Conservation (phyloP, 805 yeast species). For the Starmerella sirachaensis region DNA sequence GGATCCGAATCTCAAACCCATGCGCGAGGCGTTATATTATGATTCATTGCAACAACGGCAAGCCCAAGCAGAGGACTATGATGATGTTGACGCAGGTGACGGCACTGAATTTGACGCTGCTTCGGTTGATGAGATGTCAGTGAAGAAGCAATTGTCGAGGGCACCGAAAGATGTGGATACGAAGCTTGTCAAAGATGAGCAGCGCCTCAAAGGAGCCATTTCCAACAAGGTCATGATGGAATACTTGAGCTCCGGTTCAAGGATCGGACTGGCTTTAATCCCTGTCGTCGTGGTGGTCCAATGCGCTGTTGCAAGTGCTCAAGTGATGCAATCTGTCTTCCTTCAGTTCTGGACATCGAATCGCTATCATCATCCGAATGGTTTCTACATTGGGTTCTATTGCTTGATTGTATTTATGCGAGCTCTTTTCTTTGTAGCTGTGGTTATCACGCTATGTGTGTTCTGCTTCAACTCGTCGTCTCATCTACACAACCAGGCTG, state of each 20-base stretch:
- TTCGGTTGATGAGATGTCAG: neutral
- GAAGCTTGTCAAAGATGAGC: conserved; percentile 25
- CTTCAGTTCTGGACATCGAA: conserved; percentile 66
- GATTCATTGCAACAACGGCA: conserved; percentile 13
- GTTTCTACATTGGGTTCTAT: conserved; percentile 58
- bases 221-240: conserved; percentile 38
- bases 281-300: conserved; percentile 12
- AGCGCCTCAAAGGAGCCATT: conserved; percentile 24
- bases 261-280: conserved; percentile 25
- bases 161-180: conserved; percentile 17
- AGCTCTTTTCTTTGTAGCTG: conserved; percentile 30
- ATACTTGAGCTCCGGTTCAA: conserved; percentile 38
- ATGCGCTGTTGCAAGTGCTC: conserved; percentile 42
- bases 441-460: conserved; percentile 22
- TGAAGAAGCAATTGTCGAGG: conserved; percentile 11
- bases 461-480: conserved; percentile 47
- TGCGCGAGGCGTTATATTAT: conserved; percentile 16
- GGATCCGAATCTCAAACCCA: conserved; percentile 17
- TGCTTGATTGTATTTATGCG: conserved; percentile 45
- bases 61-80: conserved; percentile 5
- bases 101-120: neutral
- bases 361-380: conserved; percentile 39
- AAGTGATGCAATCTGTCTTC: conserved; percentile 28
- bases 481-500: conserved; percentile 50
- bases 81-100: conserved; percentile 1